Base-by-base conservation (phyloP, 768 basidiomycete genomes). In the Suillus weaverae region DNA sequence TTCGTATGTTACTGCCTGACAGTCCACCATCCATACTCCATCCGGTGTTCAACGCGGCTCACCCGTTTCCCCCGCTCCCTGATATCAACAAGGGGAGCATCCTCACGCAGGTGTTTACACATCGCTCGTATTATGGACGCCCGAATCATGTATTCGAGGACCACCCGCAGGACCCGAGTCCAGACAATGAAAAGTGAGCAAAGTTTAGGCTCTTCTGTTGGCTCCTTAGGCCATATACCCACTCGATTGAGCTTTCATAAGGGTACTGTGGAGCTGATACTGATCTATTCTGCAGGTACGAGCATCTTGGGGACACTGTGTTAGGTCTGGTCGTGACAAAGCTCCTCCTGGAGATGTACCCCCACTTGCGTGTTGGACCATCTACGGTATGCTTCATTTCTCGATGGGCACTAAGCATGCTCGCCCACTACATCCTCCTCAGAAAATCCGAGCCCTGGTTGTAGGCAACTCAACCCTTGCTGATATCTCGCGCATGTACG, bases 101-200 rank as follows among this genome's bases (percentile, higher is more conserved):
- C 61, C 76, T 78, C 48, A 73, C 72, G 43, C 86, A 84, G 70
- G 84, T 92, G 1, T 93, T 90, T 71, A 94, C 92, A 2, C 92
- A 94, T 71, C 86, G 91, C 41, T 89, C 88, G 72, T 84, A 81
- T 70, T 84, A 80, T 70, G 91, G 84, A 0, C 81, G 92, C 2
- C 90, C 91, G 0, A 87, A 85, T 8, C 86, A 90, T 68, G 78
- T 91, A 32, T 94, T 94, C 67, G 92, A 94, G 72, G 92, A 94
- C 74, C 81, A 79, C 43, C 84, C 81, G 0, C 80, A 85, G 67
- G 91, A 94, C 74, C 87, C 83, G 2, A 89, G 89, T 60, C 91
- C 90, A 7, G 92, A 94, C 72, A 93, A 94, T 67, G 92, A 94
- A 78, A 89, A 85, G 92, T 91, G 62, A 69, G 81, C 73, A 6